Evolutionary conservation across 2,329 filamentous ascomycete species (phyloP), one percentile per base, ranked within the genome.

Genomic region (Lojkania enalia): DNA sequence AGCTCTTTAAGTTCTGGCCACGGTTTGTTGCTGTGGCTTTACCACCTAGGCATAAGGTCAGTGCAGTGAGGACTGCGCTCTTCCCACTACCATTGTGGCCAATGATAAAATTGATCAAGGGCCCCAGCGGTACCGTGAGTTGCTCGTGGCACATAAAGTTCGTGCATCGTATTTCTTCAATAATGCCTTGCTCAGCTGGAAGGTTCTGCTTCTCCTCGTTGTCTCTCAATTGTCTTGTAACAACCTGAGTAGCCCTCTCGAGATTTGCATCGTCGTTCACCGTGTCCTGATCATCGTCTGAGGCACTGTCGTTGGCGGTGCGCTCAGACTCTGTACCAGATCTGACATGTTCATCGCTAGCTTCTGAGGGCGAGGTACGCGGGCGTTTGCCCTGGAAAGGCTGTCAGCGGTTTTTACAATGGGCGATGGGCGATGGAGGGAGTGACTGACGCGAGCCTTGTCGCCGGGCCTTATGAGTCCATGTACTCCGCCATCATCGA

Each of bases 71-170:
- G 12, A 97, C 87, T 2, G 94, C 94, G 67, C 94, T 99, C 74
- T 99, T 99, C 25, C 94, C 94, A 65, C 92, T 97, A 21, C 94
- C 94, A 65, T 99, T 99, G 69, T 96, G 90, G 13, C 94, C 94
- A 43, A 96, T 91, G 50, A 99, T 91, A 71, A 99, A 99, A 71
- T 99, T 99, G 69, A 99, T 95, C 27, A 96, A 76, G 0, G 94
- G 94, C 0, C 94, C 94, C n/a, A 99, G 77, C 44, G 87, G 81
- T 48, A 95, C 87, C 32, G 86, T 83, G 14, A 97, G 79, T 43
- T 86, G 84, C 33, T 84, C 77, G 67, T 99, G 94, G 62, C 92
- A 97, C 94, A 97, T 97, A 71, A 97, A 97, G 67, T 96, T 96
- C 58, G 84, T 81, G 67, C 90, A 95, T 27, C 84, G 87, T 43